Conservation (phyloP, 202 grass and related monocot species). For the Saccharum hybrid region DNA sequence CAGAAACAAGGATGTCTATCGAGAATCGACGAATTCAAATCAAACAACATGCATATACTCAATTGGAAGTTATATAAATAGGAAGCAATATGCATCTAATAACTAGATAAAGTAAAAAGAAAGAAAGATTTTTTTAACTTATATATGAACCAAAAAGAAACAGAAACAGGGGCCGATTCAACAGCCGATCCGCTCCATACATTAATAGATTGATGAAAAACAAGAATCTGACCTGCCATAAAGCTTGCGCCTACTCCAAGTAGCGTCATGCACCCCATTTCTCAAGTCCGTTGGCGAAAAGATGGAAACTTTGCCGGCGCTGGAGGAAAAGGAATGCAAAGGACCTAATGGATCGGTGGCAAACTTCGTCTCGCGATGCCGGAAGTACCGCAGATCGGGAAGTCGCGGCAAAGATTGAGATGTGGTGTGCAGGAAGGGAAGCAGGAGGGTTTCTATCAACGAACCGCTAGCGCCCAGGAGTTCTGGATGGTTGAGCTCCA, state of each 20-base stretch:
- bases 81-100: conserved; percentile 39
- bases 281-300: conserved; percentile 39
- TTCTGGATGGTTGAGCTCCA: conserved; percentile 58
- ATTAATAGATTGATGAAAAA: conserved; percentile 28
- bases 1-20: conserved; percentile 33
- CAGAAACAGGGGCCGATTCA: conserved; percentile 41
- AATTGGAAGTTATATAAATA: conserved; percentile 11
- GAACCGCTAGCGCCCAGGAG: conserved; percentile 43
- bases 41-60: conserved; percentile 29
- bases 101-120: conserved; percentile 9
- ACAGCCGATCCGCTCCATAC: conserved; percentile 13
- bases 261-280: conserved; percentile 42
- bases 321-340: conserved; percentile 31
- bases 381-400: conserved; percentile 54
- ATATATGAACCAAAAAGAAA: conserved; percentile 2
- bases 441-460: conserved; percentile 33
- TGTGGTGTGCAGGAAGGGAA: conserved; percentile 32
- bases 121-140: background rate
- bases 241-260: conserved; percentile 49
- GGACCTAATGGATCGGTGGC: conserved; percentile 37
- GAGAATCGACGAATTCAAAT: conserved; percentile 49
- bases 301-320: conserved; percentile 34
- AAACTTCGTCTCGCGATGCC: conserved; percentile 30
- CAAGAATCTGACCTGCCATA: conserved; percentile 55
- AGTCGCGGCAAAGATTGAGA: conserved; percentile 43